These are phyloP conservation scores for Aureobasidium sp. DNA, from an alignment of 2,329 filamentous ascomycete genomes.

Conservation along the genomic window DNA sequence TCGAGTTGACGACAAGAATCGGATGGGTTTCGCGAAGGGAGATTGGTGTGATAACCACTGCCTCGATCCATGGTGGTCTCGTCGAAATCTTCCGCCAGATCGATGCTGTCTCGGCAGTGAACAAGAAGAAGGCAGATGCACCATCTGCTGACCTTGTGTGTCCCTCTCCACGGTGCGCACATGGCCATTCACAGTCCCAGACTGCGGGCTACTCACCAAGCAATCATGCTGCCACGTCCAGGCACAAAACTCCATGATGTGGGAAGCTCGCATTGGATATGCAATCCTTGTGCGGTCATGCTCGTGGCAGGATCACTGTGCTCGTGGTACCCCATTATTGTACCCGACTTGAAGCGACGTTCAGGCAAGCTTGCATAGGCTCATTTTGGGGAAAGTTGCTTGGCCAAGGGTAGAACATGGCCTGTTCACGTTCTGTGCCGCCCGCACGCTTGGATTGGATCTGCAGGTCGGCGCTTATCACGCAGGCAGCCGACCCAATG, in stretches of 20 bases:
- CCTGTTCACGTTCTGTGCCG: constrained; percentile 14
- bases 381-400: background rate
- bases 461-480: constrained; percentile 14
- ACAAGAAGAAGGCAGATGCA: background rate
- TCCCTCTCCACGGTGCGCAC: background rate
- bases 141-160: constrained; percentile 10
- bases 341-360: constrained; percentile 1
- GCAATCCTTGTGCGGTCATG: constrained; percentile 3
- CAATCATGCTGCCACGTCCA: constrained; percentile 1
- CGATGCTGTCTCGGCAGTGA: background rate
- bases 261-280: background rate
- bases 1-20: background rate
- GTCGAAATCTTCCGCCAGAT: background rate
- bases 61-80: background rate
- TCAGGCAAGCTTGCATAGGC: constrained; percentile 9
- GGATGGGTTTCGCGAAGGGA: background rate
- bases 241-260: background rate
- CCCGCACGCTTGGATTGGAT: constrained; percentile 15
- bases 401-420: background rate
- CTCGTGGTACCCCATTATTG: background rate
- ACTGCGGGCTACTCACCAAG: background rate
- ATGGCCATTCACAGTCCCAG: constrained; percentile 1
- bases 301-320: background rate
- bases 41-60: background rate
- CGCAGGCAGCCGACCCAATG: constrained; percentile 14